These are phyloP conservation scores for Euphrasia arctica DNA, from an alignment of 305 asterid genomes.

Conservation along the genomic window DNA sequence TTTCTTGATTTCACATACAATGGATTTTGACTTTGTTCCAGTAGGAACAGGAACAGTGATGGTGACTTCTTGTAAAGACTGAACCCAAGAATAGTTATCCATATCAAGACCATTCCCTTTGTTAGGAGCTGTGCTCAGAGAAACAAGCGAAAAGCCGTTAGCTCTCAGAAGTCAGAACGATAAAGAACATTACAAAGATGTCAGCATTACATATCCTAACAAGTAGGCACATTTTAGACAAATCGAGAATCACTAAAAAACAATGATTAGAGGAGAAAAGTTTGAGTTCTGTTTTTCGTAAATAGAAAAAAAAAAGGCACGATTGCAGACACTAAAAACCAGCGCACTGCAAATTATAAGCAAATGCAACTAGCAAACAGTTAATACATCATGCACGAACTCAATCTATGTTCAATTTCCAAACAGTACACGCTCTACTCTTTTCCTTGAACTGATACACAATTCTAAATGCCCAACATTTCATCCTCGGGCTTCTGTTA, in stretches of 20 bases:
- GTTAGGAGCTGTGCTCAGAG: conserved; percentile 43
- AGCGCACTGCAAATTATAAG: not conserved
- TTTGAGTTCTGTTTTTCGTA: too few species aligned
- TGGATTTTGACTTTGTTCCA: conserved; percentile 59
- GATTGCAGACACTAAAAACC: too few species aligned
- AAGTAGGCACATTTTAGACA: too few species aligned
- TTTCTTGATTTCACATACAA: conserved; percentile 59
- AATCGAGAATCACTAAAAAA: too few species aligned
- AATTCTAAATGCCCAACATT: too few species aligned
- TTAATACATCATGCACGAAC: not conserved
- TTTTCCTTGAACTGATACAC: too few species aligned
- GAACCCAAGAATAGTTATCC: conserved; percentile 75
- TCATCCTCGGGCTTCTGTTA: too few species aligned
- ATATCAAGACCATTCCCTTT: conserved; percentile 59
- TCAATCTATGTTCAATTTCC: not conserved
- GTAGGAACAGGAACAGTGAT: conserved; percentile 58
- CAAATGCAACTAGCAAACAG: not conserved
- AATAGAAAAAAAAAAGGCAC: too few species aligned
- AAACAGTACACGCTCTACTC: not conserved
- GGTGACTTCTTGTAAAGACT: conserved; percentile 68
- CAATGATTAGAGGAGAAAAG: too few species aligned
- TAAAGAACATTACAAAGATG: not conserved
- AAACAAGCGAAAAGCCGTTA: conserved; percentile 3
- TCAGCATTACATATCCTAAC: not conserved
- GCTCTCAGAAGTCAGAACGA: conserved; percentile 4